These are phyloP conservation scores for Lithospermum erythrorhizon DNA, from an alignment of 257 asterid genomes.

Conservation along the genomic window DNA sequence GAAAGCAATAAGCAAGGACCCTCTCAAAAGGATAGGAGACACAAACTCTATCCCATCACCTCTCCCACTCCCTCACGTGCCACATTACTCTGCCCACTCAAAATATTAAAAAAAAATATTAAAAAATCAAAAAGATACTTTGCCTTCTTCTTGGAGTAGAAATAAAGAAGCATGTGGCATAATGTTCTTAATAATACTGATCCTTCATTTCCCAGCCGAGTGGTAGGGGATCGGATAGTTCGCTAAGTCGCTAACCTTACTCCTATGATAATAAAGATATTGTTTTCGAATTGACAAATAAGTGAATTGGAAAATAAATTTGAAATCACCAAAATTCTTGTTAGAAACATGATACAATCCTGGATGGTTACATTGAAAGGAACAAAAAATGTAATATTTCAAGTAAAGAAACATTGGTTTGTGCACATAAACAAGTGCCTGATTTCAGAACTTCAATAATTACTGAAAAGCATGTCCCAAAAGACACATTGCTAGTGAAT, in stretches of 20 bases:
- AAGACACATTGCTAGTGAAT: not conserved
- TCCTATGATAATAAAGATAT: too few relatives aligned
- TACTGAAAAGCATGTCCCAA: not conserved
- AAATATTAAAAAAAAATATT: not conserved
- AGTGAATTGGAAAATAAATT: not conserved
- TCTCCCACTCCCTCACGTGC: constrained; percentile 29
- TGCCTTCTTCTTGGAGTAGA: constrained; percentile 11
- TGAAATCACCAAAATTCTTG: too few relatives aligned
- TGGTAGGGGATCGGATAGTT: too few relatives aligned
- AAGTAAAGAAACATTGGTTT: too few relatives aligned
- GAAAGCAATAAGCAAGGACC: constrained; percentile 15
- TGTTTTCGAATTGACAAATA: too few relatives aligned
- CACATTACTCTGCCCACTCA: constrained; percentile 17
- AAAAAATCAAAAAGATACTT: not conserved
- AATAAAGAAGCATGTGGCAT: constrained; percentile 10
- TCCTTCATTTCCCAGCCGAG: not conserved
- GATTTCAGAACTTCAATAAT: not conserved
- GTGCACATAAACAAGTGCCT: not conserved
- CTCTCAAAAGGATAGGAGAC: constrained; percentile 27
- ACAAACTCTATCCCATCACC: constrained; percentile 16
- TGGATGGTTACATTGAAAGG: too few relatives aligned
- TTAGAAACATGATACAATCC: too few relatives aligned
- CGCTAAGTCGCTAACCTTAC: too few relatives aligned
- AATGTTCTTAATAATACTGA: not conserved
- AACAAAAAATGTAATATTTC: too few relatives aligned